Base-by-base conservation (phyloP, 805 yeast species). In the Yarrowia osloensis region DNA sequence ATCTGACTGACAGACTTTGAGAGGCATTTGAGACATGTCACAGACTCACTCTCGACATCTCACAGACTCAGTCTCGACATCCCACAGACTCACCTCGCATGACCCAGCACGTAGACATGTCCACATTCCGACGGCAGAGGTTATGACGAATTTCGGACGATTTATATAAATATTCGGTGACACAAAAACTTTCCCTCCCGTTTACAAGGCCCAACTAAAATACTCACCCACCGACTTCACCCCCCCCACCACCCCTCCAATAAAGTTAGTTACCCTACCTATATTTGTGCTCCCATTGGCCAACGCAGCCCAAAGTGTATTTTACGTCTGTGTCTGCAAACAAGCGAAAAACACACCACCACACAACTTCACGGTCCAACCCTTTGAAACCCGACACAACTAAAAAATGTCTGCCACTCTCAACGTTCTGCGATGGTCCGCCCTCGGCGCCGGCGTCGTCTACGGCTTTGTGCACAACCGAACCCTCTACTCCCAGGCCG, bases 391-490 rank as follows among this genome's bases (percentile, higher is more conserved):
- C 15, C 22, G 22, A 54, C 61, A 54, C 61, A 54, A 50, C 57
- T 42, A 33, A 22, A 52, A 52, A 44, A 63, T 63, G 67, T 63
- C 67, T 35, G 47, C 67, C 49, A 65, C 66, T 44, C 57, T 55
- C 67, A 65, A 55, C 67, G 92, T 93, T 76, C 85, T 93, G 77
- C 91, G 98, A 88, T 94, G 95, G 88, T 82, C 96, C 72, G 88
- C 96, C 67, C 85, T 94, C 72, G 94, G 90, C 66, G 86, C 91
- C 73, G 99, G 99, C 79, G 82, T 93, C 68, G 83, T 86, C 70
- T 91, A 90, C 81, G 99, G 99, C 73, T 90, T 91, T 71, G 84
- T 84, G 78, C 97, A 91, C 83, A 90, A 96, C 79, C 81, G 85
- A 76, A 78, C 83, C 66, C 83, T 91, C 74, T 86, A 87, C 74